Percentiles rank a stretch among this genome's conserved stretches.
Conservation (phyloP, 257 asterid species). For the Solanum okadae region DNA sequence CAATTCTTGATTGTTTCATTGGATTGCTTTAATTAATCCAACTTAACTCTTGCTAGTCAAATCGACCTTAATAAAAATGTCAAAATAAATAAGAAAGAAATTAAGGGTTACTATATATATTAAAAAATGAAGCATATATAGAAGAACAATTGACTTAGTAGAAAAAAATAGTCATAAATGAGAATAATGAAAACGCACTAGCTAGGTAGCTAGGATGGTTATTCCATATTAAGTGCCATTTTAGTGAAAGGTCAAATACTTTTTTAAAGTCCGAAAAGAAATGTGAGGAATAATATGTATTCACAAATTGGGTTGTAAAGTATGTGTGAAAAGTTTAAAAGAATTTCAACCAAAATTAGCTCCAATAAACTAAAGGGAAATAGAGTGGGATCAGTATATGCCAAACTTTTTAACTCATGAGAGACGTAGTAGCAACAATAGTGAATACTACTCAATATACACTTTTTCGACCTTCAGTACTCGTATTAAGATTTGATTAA, state of each 20-base stretch:
- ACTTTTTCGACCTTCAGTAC: background rate
- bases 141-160: background rate
- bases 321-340: background rate
- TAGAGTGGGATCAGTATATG: conserved; percentile 2
- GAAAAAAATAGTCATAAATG: background rate
- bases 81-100: background rate
- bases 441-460: background rate
- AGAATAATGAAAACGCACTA: background rate
- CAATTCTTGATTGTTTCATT: background rate
- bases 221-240: background rate
- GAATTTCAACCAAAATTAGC: conserved; percentile 7
- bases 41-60: background rate
- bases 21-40: background rate
- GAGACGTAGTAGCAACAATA: background rate
- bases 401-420: background rate
- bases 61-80: background rate
- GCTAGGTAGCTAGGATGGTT: background rate
- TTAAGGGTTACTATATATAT: background rate
- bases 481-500: background rate
- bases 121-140: background rate
- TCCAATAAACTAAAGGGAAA: background rate
- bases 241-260: conserved; percentile 20
- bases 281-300: background rate
- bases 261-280: background rate
- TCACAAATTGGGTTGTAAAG: conserved; percentile 20